Evolutionary conservation across 768 basidiomycete species (phyloP), one percentile per base, ranked within the genome.

Genomic region (Neoboletus brunneissimus): DNA sequence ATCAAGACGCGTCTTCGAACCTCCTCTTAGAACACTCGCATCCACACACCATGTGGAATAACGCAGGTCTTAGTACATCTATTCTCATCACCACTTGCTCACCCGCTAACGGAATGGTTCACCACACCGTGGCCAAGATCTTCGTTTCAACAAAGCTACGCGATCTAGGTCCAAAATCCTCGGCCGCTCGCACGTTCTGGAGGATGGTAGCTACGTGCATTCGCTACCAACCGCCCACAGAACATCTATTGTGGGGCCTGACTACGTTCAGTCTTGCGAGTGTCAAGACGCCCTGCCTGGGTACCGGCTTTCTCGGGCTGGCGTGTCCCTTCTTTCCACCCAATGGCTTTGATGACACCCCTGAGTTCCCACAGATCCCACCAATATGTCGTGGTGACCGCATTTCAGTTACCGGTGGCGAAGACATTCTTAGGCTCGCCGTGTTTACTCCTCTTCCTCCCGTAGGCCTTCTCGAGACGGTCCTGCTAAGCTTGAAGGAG

Each of bases 41-140:
- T 20, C 42, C 46, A 46, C 44, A 43, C 51, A 34, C 16, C 18
- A 67, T 67, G 67, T 69, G 59, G 67, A 65, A 46, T 16, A 68
- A 63, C 54, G 68, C 68, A 40, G 67, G 67, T 1, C 63, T 68
- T 2, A 70, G 65, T 45, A 67, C 68, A 41, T 63, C 57, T 5
- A 38, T 70, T 40, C 65, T 69, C 50, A 65, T 65, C 20, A 65
- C 65, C 11, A 51, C 58, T 6, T 9, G n/a, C 34, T 55, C 65
- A 2, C 65, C 68, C 4, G 67, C 68, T 15, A 68, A 69, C 25
- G 67, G 67, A 38, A 68, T 69, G 67, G 48, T 67, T 31, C 65
- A 67, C 23, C 67, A 67, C 38, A 55, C 59, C n/a, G 59, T 70
- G 16, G 68, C 65, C 27, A 63, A 49, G 23, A 67, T 53, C 42